Base-by-base conservation (phyloP, 176 grass and related monocot species). In the Secale cereale region DNA sequence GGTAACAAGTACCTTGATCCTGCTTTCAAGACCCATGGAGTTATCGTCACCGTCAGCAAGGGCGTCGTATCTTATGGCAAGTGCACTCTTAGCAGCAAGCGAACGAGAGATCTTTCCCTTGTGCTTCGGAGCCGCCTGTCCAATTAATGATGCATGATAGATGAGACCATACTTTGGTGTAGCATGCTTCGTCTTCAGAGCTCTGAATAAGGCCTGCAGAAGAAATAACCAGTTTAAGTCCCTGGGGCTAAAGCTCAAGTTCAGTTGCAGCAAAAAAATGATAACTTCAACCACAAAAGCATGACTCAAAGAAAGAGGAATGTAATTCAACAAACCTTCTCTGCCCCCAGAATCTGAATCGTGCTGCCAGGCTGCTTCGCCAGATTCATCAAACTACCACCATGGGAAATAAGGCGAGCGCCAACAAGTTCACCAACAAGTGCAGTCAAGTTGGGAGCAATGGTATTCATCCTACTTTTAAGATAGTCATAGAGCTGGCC, bases 111-210 rank as follows among this genome's bases (percentile, higher is more conserved):
- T 94, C 79, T 91, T 97, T 33, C 94, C 94, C 78, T 97, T 97
- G 57, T 94, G 61, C 35, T 92, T 94, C 11, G 84, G 94, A 79
- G 90, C 82, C 0, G 94, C 94, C 70, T 92, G 88, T 75, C 94
- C 94, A 70, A 97, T 90, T 90, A 97, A 80, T 39, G 94, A 97
- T 63, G 94, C 94, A 89, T 97, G 94, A 67, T 89, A 97, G 86
- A 97, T 92, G 81, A 97, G 92, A 13, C 90, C 94, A 86, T 97
- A 97, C 54, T 97, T 97, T n/a, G 94, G 92, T n/a, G 92, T 97
- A 65, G 92, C 64, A 45, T 94, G 94, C 65, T 97, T 97, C 13
- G 92, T 83, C 90, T 94, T 97, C 69, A 97, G 81, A 83, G 92
- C 92, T 94, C 92, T 92, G 77, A 97, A 97, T 46, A 97, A 91